These are phyloP conservation scores for Debaryomyces nepalensis DNA, from an alignment of 1,139 yeast species.

Conservation along the genomic window DNA sequence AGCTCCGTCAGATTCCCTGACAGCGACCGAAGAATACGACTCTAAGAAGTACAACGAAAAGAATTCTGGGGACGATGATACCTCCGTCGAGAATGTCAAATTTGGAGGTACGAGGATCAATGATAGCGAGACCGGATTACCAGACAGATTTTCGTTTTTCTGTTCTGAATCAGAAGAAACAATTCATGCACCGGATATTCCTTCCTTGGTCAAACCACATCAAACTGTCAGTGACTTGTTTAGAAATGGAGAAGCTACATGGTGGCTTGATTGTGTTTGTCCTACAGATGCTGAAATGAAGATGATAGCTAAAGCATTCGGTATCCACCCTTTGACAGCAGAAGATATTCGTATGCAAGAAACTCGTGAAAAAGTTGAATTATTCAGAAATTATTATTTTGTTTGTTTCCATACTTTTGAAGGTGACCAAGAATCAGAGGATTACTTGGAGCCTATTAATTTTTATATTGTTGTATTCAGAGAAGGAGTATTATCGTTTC, in stretches of 20 bases:
- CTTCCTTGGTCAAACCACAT: conserved; percentile 69
- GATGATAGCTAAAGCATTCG: conserved; percentile 68
- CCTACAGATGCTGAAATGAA: conserved; percentile 75
- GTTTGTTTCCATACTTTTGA: conserved; percentile 85
- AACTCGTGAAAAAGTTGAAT: conserved; percentile 82
- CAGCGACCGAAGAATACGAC: conserved; percentile 26
- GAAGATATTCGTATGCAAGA: conserved; percentile 87
- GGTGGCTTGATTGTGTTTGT: conserved; percentile 80
- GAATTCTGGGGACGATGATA: conserved; percentile 16
- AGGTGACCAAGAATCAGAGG: conserved; percentile 75
- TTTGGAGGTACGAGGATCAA: conserved; percentile 42
- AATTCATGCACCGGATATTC: conserved; percentile 84
- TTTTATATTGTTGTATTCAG: conserved; percentile 87
- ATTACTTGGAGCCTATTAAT: conserved; percentile 83
- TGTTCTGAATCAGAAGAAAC: conserved; percentile 84
- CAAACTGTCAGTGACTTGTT: conserved; percentile 70
- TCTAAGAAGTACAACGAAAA: conserved; percentile 12
- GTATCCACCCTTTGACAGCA: conserved; percentile 81
- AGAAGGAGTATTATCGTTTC: conserved; percentile 84
- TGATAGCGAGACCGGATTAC: conserved; percentile 33
- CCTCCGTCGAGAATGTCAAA: conserved; percentile 32
- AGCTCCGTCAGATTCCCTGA: conserved; percentile 33
- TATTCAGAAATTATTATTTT: conserved; percentile 74
- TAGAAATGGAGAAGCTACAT: conserved; percentile 60
- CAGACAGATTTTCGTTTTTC: conserved; percentile 84